Base-by-base conservation (phyloP, 495 filamentous ascomycete genomes). In the Xanthoparmelia taractica region DNA sequence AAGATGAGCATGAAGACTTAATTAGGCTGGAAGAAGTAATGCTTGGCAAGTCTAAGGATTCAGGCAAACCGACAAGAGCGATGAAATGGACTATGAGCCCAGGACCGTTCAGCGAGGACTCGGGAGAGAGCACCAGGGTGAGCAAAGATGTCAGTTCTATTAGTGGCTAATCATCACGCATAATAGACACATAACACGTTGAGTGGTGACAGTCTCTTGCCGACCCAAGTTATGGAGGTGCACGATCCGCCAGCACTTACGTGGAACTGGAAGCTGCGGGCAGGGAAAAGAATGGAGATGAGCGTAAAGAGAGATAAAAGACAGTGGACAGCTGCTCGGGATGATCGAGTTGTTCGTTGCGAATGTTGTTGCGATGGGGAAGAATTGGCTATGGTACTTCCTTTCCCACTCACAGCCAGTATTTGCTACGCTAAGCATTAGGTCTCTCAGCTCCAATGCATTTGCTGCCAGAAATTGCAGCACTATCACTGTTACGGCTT, bases 401-500 rank as follows among this genome's bases (percentile, higher is more conserved):
- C 38, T 4, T 13, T 18, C 25, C 63, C 33, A 29, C 23, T 0
- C 12, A 23, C 15, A 34, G 12, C 41, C 33, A 17, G 29, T 58
- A 33, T 57, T 66, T 57, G 66, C 47, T 41, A 36, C 10, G 29
- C 29, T 61, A 38, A 56, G 10, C 15, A 64, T 66, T 67, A 57
- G 69, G 18, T 27, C 43, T 33, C 8, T 34, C 27, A 82, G 79
- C 66, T 80, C 31, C 62, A 74, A 63, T 83, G 80, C 61, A 60
- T 57, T 45, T 80, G 74, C 63, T 83, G 80, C 64, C 61, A 73
- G 40, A 78, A 71, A 23, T 77, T 70, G 66, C 80, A 83, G 63
- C 80, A 83, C 66, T 47, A 71, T 48, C 67, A 76, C 20, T 83
- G 80, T 68, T 83, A 82, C 63, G 80, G 80, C 18, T 80, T 70